Evolutionary conservation across 2,329 filamentous ascomycete species (phyloP), one percentile per base, ranked within the genome.

Genomic region (Endoconidiophora polonica): DNA sequence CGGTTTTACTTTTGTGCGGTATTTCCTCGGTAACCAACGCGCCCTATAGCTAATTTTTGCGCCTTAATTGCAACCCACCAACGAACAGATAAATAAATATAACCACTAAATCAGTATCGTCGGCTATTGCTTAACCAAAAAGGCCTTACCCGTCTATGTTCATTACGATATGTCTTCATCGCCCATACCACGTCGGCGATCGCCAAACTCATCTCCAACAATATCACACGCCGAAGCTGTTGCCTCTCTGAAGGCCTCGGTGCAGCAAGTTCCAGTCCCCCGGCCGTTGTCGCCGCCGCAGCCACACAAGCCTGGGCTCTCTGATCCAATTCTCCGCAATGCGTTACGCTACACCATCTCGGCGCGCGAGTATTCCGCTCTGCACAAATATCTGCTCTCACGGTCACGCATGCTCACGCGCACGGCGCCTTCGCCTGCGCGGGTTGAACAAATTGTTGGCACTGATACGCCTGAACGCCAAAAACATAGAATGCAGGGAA

Each of bases 311-410:
- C 51, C 44, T 44, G 52, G 20, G 29, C 63, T 57, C 26, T 52
- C 56, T 38, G 83, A 90, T 57, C 82, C 84, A 4, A 73, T 93
- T 55, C 72, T 93, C 51, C 84, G 85, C 64, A 93, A 91, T 63
- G 81, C 86, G 41, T 72, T 95, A 53, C 81, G 87, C 57, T 88
- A 94, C 65, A 91, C 84, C 52, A 86, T 88, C 61, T 82, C 79
- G 5, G 79, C 86, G 40, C 79, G 81, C 63, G 88, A 95, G 63
- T 95, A 95, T 65, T 81, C 85, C 57, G 69, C 81, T 1, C 74
- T 95, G 16, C 86, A 94, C 64, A 81, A 82, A 59, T 87, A 88
- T 60, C 74, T 94, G 48, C 72, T 91, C 46, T 86, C 84, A 54
- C 78, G 81, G 44, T 81, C 84, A 42, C 71, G 70, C 48, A 62